phyloP scores from a whole-genome alignment of 106 monocot species.

The Allium sativum region DNA sequence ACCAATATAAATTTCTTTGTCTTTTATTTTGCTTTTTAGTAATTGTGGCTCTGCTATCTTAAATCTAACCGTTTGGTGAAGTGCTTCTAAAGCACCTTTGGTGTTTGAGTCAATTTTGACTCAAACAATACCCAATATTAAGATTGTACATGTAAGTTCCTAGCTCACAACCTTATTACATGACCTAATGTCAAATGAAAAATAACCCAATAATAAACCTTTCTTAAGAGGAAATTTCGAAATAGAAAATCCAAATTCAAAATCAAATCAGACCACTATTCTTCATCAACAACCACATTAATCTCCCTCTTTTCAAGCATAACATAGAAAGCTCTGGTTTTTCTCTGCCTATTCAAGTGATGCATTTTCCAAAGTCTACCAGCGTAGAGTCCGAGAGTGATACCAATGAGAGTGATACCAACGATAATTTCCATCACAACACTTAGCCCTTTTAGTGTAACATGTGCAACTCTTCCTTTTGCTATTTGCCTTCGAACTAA shows the following conservation, averaged over 20 bases:
- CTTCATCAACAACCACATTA: constrained; percentile 14
- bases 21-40: no score
- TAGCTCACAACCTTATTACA: not conserved
- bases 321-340: constrained; percentile 19
- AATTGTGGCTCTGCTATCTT: no score
- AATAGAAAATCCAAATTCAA: no score
- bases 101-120: no score
- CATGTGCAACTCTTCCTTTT: constrained; percentile 15
- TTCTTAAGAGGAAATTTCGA: not conserved
- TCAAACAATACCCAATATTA: no score
- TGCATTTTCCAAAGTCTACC: constrained; percentile 24
- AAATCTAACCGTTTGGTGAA: no score
- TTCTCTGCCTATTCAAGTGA: constrained; percentile 21
- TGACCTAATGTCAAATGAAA: not conserved
- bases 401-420: no score
- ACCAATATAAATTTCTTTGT: no score
- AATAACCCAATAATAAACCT: no score
- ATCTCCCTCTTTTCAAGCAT: constrained; percentile 25
- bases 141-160: no score
- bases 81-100: no score
- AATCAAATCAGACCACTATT: no score
- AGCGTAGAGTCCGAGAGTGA: constrained; percentile 14
- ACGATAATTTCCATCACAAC: constrained; percentile 18
- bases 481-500: constrained; percentile 13
- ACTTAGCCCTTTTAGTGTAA: constrained; percentile 15